Evolutionary conservation across 1,284 basidiomycete species (phyloP).

Genomic region (Fomitiporia mediterranea): DNA sequence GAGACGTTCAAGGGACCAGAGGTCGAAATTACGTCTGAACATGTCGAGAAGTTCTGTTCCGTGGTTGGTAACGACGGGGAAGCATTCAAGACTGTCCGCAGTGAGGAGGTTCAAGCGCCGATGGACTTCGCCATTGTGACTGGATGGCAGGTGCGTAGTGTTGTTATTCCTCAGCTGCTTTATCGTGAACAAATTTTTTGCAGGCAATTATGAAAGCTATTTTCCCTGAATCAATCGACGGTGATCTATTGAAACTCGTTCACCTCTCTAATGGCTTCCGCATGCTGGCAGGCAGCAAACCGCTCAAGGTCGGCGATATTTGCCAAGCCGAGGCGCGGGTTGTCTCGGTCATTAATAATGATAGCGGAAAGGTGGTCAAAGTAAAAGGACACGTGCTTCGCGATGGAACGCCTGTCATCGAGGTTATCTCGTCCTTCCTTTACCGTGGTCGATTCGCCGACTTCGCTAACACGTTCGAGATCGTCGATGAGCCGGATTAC

Average conservation of each 20-base stretch:
- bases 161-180: not conserved
- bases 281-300: constrained; percentile 72
- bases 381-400: constrained; percentile 86
- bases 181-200: constrained; percentile 3
- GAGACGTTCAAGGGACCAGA: constrained; percentile 82
- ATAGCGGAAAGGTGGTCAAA: constrained; percentile 91
- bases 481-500: constrained; percentile 85
- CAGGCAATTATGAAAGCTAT: constrained; percentile 96
- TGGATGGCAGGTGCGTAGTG: constrained; percentile 81
- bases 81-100: constrained; percentile 78
- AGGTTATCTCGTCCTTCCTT: constrained; percentile 93
- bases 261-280: constrained; percentile 97
- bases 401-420: constrained; percentile 76
- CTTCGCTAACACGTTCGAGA: constrained; percentile 95
- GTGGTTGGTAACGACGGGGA: constrained; percentile 93
- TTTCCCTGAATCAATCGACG: constrained; percentile 89
- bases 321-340: constrained; percentile 90
- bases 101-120: constrained; percentile 73
- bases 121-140: constrained; percentile 99
- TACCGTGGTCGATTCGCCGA: constrained; percentile 94
- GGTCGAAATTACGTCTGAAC: constrained; percentile 69
- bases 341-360: constrained; percentile 85
- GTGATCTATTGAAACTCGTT: constrained; percentile 92
- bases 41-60: constrained; percentile 87
- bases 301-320: constrained; percentile 81